Evolutionary conservation across 1,284 basidiomycete species (phyloP), one percentile per base, ranked within the genome.

Genomic region (Cryptococcus depauperatus): DNA sequence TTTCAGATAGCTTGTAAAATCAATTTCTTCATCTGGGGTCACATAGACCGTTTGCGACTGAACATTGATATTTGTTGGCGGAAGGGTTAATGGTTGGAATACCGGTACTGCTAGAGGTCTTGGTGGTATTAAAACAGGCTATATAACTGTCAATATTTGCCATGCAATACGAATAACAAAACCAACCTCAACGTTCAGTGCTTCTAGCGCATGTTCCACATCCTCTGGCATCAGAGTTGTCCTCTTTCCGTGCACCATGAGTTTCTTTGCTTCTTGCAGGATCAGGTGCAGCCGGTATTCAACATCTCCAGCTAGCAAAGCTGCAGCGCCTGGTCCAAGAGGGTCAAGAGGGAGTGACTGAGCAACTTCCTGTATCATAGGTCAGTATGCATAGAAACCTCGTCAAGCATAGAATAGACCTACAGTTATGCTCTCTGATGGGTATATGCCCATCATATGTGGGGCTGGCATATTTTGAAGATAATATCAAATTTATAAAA

Each of bases 11-110:
- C 82, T 84, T 62, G 92, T 88, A 62, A 99, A 91, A 71, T 98
- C 93, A 48, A 98, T 86, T 70, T 98, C 93, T 58, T 97, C 90
- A 62, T 99, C 93, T 55, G 95, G 88, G 13, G 95, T 80, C 59
- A 90, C 89, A 73, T 91, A 96, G 4, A 98, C 48, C 80, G 25
- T 85, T 70, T 25, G 81, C 77, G 9, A 79, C 76, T 77, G 4
- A 46, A 41, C 1, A 59, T 35, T 6, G 1, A 54, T 66, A 4
- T 51, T 43, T 2, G 77, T 74, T 1, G 56, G 47, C 6, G 65
- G 61, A 5, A 65, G 37, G 16, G 57, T 52, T 4, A 69, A 51
- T 14, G 64, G 52, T 47, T 82, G 78, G 74, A 90, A 90, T 0
- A 78, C 74, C 0, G 82, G 80, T 22, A 83, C 80, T 40, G 63